These are phyloP conservation scores for Kwoniella botswanensis DNA, from an alignment of 768 basidiomycete genomes.

Conservation along the genomic window DNA sequence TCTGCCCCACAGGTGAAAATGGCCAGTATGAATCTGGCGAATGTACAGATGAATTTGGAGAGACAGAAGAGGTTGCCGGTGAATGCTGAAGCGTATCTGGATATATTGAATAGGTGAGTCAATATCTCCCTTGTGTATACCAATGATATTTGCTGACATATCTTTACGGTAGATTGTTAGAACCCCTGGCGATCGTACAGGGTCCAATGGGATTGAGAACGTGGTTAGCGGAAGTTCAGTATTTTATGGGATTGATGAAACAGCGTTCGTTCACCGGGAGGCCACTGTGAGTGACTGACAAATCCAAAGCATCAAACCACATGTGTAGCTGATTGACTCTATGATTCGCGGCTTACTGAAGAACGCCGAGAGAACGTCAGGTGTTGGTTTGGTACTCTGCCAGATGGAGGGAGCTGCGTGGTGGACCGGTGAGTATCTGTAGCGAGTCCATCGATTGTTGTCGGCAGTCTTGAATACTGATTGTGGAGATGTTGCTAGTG, in stretches of 20 bases:
- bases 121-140: neutral
- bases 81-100: constrained; percentile 42
- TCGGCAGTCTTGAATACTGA: neutral
- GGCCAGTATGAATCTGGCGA: constrained; percentile 43
- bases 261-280: constrained; percentile 46
- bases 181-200: constrained; percentile 49
- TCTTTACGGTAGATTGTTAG: constrained; percentile 35
- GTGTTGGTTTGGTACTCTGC: constrained; percentile 50
- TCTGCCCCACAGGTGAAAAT: constrained; percentile 43
- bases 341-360: neutral
- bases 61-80: constrained; percentile 44
- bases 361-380: constrained; percentile 46
- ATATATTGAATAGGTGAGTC: constrained; percentile 51
- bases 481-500: constrained; percentile 20
- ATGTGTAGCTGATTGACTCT: neutral
- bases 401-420: constrained; percentile 48
- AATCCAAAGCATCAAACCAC: neutral
- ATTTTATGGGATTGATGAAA: constrained; percentile 43
- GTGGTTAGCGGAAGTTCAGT: constrained; percentile 51
- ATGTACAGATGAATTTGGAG: constrained; percentile 46
- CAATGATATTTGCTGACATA: neutral
- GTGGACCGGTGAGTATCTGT: constrained; percentile 41
- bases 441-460: too few species aligned
- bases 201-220: constrained; percentile 43
- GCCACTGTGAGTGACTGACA: constrained; percentile 41